Evolutionary conservation across 2,329 filamentous ascomycete species (phyloP).

Genomic region (Fusarium pseudograminearum): DNA sequence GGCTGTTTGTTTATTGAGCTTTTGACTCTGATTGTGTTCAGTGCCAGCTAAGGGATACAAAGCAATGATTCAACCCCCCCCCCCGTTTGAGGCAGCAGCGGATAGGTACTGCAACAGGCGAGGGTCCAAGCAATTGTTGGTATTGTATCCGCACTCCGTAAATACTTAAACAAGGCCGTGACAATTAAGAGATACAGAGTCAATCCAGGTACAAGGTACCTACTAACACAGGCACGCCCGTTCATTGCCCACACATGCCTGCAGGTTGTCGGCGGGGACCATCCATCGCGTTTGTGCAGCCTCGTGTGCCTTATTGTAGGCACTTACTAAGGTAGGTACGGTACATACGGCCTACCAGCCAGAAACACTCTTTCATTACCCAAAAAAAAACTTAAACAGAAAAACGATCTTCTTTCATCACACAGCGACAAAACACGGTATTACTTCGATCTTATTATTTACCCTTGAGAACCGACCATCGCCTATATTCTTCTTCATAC

Average conservation of each 20-base stretch:
- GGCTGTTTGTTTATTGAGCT: neutral
- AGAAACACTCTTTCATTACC: constrained; percentile 25
- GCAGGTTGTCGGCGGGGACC: constrained; percentile 2
- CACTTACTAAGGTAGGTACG: neutral
- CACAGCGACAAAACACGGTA: constrained; percentile 26
- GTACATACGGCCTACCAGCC: constrained; percentile 3
- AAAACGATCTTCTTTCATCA: constrained; percentile 22
- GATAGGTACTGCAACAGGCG: neutral
- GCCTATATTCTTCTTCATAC: constrained; percentile 33
- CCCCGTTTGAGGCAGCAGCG: neutral
- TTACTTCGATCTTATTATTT: constrained; percentile 27
- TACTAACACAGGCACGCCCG: neutral
- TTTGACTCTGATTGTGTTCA: constrained; percentile 1
- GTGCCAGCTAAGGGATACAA: neutral
- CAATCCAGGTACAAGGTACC: neutral
- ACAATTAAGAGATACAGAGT: neutral
- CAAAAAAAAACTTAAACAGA: constrained; percentile 4
- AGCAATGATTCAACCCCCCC: constrained; percentile 8
- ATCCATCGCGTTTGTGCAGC: constrained; percentile 43
- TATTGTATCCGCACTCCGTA: neutral
- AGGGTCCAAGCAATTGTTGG: neutral
- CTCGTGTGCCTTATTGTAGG: constrained; percentile 33
- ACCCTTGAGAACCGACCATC: constrained; percentile 19
- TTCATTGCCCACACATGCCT: neutral
- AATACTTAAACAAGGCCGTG: neutral